Percentiles rank a stretch among this genome's conserved stretches.
Conservation (phyloP, 2,329 filamentous ascomycete genomes). For the Pseudogymnoascus sp. region DNA sequence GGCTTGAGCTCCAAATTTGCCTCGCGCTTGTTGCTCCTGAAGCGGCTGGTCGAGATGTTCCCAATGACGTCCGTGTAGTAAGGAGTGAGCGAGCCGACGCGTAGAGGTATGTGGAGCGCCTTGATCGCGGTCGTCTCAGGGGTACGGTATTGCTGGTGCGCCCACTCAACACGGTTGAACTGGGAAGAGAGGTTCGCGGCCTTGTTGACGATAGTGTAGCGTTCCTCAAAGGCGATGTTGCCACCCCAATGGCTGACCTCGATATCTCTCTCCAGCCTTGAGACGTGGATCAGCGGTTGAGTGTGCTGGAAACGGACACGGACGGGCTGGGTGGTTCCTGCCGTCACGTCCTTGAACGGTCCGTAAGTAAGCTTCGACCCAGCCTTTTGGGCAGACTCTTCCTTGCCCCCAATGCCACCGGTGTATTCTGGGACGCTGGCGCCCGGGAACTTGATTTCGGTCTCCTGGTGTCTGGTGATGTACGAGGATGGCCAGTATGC, state of each 20-base stretch:
- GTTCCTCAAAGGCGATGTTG: slow-evolving; percentile 90
- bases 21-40: slow-evolving; percentile 70
- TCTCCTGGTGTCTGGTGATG: slow-evolving; percentile 86
- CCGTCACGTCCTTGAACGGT: slow-evolving; percentile 75
- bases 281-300: slow-evolving; percentile 77
- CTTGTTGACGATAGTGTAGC: slow-evolving; percentile 80
- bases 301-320: slow-evolving; percentile 91
- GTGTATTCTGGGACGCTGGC: slow-evolving; percentile 80
- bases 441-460: slow-evolving; percentile 83
- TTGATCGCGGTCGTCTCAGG: slow-evolving; percentile 72
- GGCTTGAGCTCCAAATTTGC: slow-evolving; percentile 87
- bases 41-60: slow-evolving; percentile 90
- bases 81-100: slow-evolving; percentile 71
- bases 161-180: slow-evolving; percentile 74
- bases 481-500: slow-evolving; percentile 82
- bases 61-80: slow-evolving; percentile 97
- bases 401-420: slow-evolving; percentile 54
- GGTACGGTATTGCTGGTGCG: slow-evolving; percentile 66
- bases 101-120: slow-evolving; percentile 73
- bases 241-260: slow-evolving; percentile 98
- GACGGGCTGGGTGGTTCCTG: slow-evolving; percentile 66
- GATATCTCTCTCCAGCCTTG: slow-evolving; percentile 77
- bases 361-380: slow-evolving; percentile 86
- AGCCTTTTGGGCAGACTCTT: slow-evolving; percentile 66
- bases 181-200: slow-evolving; percentile 70